Evolutionary conservation across 2,329 filamentous ascomycete species (phyloP).

Genomic region (Penicillium paneum): DNA sequence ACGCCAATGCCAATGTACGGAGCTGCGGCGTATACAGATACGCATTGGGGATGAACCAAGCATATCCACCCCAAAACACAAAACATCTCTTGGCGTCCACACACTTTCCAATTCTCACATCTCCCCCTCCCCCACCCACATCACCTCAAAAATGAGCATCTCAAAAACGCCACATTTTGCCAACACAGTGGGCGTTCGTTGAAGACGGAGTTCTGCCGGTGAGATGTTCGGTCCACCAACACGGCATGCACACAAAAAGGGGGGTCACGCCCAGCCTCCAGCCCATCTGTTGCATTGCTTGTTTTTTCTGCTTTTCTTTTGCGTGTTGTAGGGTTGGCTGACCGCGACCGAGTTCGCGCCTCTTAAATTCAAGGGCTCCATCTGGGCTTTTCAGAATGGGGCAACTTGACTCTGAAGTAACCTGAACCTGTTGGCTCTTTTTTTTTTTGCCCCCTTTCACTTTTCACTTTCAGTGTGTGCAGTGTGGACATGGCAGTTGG

Average conservation of each 20-base stretch:
- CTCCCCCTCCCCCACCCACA: background rate
- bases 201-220: slow-evolving; percentile 5
- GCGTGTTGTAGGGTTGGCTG: background rate
- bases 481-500: background rate
- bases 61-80: background rate
- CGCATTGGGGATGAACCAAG: background rate
- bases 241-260: slow-evolving; percentile 16
- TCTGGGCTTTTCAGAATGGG: background rate
- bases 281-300: slow-evolving; percentile 11
- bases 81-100: background rate
- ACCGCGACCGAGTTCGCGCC: background rate
- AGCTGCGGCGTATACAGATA: background rate
- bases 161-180: slow-evolving; percentile 5
- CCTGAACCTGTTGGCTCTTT: background rate
- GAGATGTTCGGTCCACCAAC: slow-evolving; percentile 19
- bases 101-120: background rate
- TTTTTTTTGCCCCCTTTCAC: background rate
- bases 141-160: slow-evolving; percentile 6
- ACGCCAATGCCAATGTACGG: slow-evolving; percentile 1
- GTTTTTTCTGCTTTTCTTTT: background rate
- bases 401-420: background rate
- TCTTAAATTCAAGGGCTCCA: slow-evolving; percentile 4
- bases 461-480: background rate
- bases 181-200: background rate
- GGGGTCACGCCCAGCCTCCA: slow-evolving; percentile 10